A percentile compares a stretch with the other conserved stretches of the same genome.
Conservation (phyloP, 2,329 filamentous ascomycete species). For the Fusarium begoniae region DNA sequence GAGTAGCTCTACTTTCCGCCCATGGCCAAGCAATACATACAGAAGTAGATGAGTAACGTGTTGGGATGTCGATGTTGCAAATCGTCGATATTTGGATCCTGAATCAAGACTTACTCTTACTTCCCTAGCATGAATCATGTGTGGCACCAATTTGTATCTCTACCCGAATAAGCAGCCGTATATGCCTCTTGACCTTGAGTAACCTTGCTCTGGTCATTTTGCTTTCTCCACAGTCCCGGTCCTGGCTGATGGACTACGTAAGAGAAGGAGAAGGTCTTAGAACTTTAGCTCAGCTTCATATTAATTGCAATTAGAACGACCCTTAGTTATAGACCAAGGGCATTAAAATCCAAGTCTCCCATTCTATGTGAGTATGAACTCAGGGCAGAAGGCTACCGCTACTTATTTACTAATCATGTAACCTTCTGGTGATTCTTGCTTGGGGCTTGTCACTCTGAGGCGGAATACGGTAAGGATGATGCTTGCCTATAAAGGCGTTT, state of each 20-base stretch:
- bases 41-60: fast-evolving
- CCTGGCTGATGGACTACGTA: background rate
- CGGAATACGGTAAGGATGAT: fast-evolving
- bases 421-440: fast-evolving
- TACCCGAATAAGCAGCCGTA: fast-evolving
- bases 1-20: too few relatives aligned
- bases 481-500: fast-evolving
- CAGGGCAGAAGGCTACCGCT: too few relatives aligned
- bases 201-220: background rate
- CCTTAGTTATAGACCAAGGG: fast-evolving
- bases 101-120: background rate
- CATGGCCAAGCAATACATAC: fast-evolving
- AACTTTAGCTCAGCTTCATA: fast-evolving
- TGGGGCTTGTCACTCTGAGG: fast-evolving
- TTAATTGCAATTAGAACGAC: fast-evolving
- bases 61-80: background rate
- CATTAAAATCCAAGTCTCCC: too few relatives aligned
- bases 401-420: too few relatives aligned
- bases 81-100: background rate
- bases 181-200: background rate
- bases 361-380: too few relatives aligned
- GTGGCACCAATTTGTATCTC: background rate
- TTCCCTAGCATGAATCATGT: fast-evolving
- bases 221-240: fast-evolving
- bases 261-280: too few relatives aligned